phyloP scores from a whole-genome alignment of 768 basidiomycete species.

The Leccinum subgranulosum region DNA sequence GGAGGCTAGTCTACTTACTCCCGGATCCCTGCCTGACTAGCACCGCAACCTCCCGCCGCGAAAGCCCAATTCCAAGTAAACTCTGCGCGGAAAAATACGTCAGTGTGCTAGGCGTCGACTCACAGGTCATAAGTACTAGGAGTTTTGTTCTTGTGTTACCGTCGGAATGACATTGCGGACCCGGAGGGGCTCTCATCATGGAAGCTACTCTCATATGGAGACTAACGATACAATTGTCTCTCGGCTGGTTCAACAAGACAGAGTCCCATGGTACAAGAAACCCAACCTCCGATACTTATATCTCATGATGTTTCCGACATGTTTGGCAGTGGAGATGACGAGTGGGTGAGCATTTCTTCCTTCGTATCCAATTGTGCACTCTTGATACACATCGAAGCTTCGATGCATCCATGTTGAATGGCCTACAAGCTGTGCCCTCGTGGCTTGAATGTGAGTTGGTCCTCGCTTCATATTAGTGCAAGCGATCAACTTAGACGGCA shows the following conservation, averaged over 20 bases:
- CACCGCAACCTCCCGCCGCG: not conserved
- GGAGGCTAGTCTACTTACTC: not conserved
- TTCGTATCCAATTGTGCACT: not conserved
- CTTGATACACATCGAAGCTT: slow-evolving; percentile 6
- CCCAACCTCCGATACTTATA: slow-evolving; percentile 55
- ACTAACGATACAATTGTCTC: slow-evolving; percentile 10
- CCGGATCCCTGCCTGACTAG: not conserved
- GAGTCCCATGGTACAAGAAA: slow-evolving; percentile 58
- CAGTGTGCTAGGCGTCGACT: not conserved
- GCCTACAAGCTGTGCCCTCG: slow-evolving; percentile 54
- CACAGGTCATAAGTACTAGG: not conserved
- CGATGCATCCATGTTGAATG: slow-evolving; percentile 57
- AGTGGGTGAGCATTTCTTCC: slow-evolving; percentile 1
- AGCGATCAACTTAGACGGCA: slow-evolving; percentile 14
- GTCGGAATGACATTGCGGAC: not conserved
- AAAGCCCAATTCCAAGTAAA: not conserved
- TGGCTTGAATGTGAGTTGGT: slow-evolving; percentile 48
- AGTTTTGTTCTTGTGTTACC: not conserved
- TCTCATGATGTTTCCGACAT: slow-evolving; percentile 47
- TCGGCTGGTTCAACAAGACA: slow-evolving; percentile 36
- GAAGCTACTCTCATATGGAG: not conserved
- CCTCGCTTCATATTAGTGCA: not conserved
- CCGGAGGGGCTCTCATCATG: not conserved
- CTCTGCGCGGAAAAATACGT: not conserved
- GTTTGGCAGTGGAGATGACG: slow-evolving; percentile 15